Evolutionary conservation across 768 basidiomycete genomes (phyloP).

Genomic region (Strobilomyces confusus): DNA sequence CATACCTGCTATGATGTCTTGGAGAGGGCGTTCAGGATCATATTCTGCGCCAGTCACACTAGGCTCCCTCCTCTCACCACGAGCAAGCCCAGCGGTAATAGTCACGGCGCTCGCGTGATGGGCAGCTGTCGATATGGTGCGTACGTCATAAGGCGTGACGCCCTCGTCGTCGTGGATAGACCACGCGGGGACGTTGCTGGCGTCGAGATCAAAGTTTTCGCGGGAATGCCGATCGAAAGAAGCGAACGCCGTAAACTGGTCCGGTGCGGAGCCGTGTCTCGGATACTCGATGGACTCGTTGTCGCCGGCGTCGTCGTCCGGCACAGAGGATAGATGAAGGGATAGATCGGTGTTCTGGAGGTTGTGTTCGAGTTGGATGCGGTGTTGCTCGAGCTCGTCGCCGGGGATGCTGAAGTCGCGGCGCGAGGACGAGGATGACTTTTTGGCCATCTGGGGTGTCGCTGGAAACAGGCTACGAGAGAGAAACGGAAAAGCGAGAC

Average conservation of each 20-base stretch:
- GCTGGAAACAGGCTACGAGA: constrained; percentile 16
- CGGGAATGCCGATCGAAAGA: constrained; percentile 58
- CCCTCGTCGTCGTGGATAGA: constrained; percentile 66
- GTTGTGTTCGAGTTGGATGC: constrained; percentile 76
- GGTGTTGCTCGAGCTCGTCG: constrained; percentile 71
- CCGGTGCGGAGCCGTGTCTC: constrained; percentile 60
- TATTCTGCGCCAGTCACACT: constrained; percentile 77
- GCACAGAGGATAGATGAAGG: constrained; percentile 59
- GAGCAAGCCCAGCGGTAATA: constrained; percentile 72
- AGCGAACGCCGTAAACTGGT: constrained; percentile 51
- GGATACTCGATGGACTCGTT: constrained; percentile 64
- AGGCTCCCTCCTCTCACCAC: constrained; percentile 46
- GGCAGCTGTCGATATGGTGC: constrained; percentile 76
- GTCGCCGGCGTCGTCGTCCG: constrained; percentile 39
- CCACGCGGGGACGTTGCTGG: constrained; percentile 50
- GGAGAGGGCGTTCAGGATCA: constrained; percentile 77
- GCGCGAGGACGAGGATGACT: constrained; percentile 23
- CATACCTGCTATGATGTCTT: constrained; percentile 65
- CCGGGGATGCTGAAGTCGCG: constrained; percentile 56
- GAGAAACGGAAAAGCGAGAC: constrained; percentile 11
- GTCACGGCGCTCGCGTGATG: constrained; percentile 91
- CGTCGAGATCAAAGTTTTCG: constrained; percentile 55
- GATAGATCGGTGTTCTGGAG: constrained; percentile 71
- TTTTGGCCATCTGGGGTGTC: constrained; percentile 24
- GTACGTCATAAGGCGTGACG: constrained; percentile 60